phyloP scores from a whole-genome alignment of 2,329 filamentous ascomycete genomes.

The Sarocladiaceae sp. region DNA sequence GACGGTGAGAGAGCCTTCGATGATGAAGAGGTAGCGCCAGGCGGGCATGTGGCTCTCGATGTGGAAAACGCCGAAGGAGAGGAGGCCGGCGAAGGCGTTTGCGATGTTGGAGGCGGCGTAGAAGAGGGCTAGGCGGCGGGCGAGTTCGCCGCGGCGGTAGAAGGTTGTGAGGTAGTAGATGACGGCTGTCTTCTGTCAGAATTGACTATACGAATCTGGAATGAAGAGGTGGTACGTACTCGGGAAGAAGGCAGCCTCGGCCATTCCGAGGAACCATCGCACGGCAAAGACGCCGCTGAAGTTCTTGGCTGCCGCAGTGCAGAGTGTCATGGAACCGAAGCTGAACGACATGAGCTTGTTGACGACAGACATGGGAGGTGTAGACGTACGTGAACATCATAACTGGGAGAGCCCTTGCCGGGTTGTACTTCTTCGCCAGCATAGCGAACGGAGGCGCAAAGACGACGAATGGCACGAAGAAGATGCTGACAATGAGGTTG shows the following conservation, averaged over 20 bases:
- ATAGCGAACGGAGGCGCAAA: slow-evolving; percentile 58
- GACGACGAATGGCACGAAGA: slow-evolving; percentile 72
- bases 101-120: slow-evolving; percentile 75
- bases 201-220: too few relatives aligned
- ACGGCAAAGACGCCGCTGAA: slow-evolving; percentile 47
- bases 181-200: slow-evolving; percentile 25
- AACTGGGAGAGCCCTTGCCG: slow-evolving; percentile 60
- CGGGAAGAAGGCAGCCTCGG: slow-evolving; percentile 53
- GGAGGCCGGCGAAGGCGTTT: slow-evolving; percentile 44
- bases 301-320: slow-evolving; percentile 46
- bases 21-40: slow-evolving; percentile 50
- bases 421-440: slow-evolving; percentile 67
- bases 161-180: slow-evolving; percentile 52
- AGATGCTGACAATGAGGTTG: slow-evolving; percentile 67
- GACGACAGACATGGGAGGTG: background rate
- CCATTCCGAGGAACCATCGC: slow-evolving; percentile 48
- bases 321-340: slow-evolving; percentile 65
- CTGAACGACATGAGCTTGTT: too few relatives aligned
- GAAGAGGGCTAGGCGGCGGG: slow-evolving; percentile 55
- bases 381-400: slow-evolving; percentile 56
- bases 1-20: slow-evolving; percentile 55
- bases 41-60: slow-evolving; percentile 33
- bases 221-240: too few relatives aligned
- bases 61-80: slow-evolving; percentile 45
- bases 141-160: slow-evolving; percentile 44